Percentiles rank a stretch among this genome's conserved stretches.
These are phyloP conservation scores for Euryodendron excelsum DNA, from an alignment of 148 eudicot species.

Conservation along the genomic window DNA sequence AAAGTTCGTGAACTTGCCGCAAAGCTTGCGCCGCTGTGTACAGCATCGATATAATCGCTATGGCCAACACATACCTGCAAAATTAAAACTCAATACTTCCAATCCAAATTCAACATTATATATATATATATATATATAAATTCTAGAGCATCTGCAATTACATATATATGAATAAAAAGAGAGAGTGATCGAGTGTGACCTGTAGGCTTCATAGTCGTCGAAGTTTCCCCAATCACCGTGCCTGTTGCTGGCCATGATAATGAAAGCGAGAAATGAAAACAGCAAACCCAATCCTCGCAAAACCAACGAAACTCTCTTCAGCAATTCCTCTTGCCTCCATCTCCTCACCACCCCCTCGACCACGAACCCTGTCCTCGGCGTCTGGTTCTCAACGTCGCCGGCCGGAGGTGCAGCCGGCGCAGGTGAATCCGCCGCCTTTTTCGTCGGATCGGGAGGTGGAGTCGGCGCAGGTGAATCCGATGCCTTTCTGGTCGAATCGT, in stretches of 20 bases:
- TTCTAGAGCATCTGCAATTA: no score
- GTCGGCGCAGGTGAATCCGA: no score
- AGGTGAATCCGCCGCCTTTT: not conserved
- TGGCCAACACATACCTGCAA: slow-evolving; percentile 56
- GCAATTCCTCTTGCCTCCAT: slow-evolving; percentile 48
- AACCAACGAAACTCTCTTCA: slow-evolving; percentile 39
- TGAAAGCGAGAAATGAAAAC: slow-evolving; percentile 56
- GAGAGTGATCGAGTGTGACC: slow-evolving; percentile 25
- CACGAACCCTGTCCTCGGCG: slow-evolving; percentile 19
- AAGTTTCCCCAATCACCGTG: slow-evolving; percentile 42
- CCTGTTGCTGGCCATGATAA: slow-evolving; percentile 53
- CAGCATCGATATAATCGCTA: slow-evolving; percentile 55
- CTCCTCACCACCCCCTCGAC: slow-evolving; percentile 26
- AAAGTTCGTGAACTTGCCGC: slow-evolving; percentile 48
- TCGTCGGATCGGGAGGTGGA: no score
- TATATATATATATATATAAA: not conserved
- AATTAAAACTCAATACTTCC: not conserved
- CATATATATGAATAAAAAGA: not conserved
- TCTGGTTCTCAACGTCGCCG: slow-evolving; percentile 29
- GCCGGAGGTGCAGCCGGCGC: slow-evolving; percentile 21
- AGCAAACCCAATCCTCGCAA: slow-evolving; percentile 43
- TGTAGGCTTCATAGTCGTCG: slow-evolving; percentile 31
- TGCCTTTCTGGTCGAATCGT: no score
- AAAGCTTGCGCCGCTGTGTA: slow-evolving; percentile 52
- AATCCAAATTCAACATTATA: not conserved